Conservation (phyloP, 176 grass and related monocot genomes). For the Cymbopogon citratus region DNA sequence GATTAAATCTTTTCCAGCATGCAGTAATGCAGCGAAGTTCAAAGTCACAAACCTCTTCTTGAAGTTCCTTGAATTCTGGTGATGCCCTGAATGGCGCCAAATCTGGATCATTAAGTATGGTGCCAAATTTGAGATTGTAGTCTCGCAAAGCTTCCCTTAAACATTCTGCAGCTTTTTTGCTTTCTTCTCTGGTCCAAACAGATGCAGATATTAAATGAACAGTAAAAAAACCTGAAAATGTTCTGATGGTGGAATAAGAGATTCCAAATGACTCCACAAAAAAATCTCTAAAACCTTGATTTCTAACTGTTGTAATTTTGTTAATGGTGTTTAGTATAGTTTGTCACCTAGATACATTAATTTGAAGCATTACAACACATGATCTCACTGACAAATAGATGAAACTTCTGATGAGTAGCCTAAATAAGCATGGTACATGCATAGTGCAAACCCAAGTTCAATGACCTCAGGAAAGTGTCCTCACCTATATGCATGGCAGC, state of each 20-base stretch:
- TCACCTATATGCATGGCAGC: conserved; percentile 97
- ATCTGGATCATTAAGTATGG: conserved; percentile 92
- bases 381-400: background rate
- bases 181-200: conserved; percentile 82
- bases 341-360: background rate
- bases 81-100: conserved; percentile 83
- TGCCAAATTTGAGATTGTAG: conserved; percentile 92
- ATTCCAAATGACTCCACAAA: conserved; percentile 1
- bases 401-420: background rate
- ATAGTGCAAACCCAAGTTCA: background rate
- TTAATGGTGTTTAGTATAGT: background rate
- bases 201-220: conserved; percentile 15
- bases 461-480: background rate
- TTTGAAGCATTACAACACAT: background rate
- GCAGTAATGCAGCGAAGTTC: conserved; percentile 14
- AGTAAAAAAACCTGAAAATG: background rate
- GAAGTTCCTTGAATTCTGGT: conserved; percentile 84
- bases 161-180: conserved; percentile 66
- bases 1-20: conserved; percentile 2
- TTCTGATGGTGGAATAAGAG: background rate
- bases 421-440: background rate
- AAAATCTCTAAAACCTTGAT: background rate
- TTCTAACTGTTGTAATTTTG: background rate
- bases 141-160: conserved; percentile 78
- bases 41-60: conserved; percentile 71